Evolutionary conservation across 1,139 yeast species (phyloP), one percentile per base, ranked within the genome.

Genomic region (Saccharomyces uvarum): DNA sequence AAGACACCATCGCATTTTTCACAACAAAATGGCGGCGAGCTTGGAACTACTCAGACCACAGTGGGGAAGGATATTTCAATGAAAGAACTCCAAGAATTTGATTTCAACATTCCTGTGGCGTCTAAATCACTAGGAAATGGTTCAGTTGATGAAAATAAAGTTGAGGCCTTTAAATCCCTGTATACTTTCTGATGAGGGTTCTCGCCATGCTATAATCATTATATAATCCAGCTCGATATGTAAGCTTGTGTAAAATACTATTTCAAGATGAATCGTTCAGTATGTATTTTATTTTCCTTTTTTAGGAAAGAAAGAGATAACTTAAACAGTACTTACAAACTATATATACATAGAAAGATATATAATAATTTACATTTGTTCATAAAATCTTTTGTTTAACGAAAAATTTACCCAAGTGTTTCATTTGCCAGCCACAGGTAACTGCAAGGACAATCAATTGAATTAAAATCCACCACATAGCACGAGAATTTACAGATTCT

Each of bases 401-500:
- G 65, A 84, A 84, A 73, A 84, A 83, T 21, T 82, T 73, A 62
- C 82, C 79, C 57, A 84, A 72, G 56, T 82, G 86, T 58, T 78
- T 74, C 66, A 84, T 69, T 70, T 86, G 93, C 84, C 88, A 86
- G 42, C 80, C 75, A 61, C 91, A 83, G n/a, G 85, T 80, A 26
- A 73, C 73, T 19, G 80, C 77, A 49, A 85, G 72, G 1, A 81
- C 83, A 51, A 78, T 61, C 42, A 83, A 61, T 70, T 86, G 91
- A 52, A 86, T 69, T 33, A 85, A 61, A 54, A 86, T 77, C 88
- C 89, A 85, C 65, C 78, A 71, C 52, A 83, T 78, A 16, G 84
- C 88, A 47, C 80, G 77, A 9, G 83, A 77, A 65, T 85, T 84
- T 7, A 86, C 84, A 16, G 76, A 60, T 68, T 86, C 95, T 51